Evolutionary conservation across 1,284 basidiomycete species (phyloP).

Genomic region (Inonotus hispidus): DNA sequence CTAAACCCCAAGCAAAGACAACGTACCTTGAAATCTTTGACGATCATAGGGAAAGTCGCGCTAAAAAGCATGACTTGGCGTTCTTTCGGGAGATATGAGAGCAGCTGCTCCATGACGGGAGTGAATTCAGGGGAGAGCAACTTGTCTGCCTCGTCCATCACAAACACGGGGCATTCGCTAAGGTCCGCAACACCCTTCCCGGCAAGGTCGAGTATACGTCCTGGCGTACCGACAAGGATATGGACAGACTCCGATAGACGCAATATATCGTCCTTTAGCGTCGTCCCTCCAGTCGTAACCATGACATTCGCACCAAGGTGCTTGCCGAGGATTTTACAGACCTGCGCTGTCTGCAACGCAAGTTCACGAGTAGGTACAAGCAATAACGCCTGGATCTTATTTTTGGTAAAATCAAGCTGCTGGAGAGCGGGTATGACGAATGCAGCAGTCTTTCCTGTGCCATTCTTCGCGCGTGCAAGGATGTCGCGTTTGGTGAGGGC

Average conservation of each 20-base stretch:
- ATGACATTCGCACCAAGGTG: conserved; percentile 96
- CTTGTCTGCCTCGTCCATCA: conserved; percentile 99
- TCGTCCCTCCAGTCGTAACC: conserved; percentile 99
- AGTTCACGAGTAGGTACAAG: conserved; percentile 95
- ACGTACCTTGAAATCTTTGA: conserved; percentile 94
- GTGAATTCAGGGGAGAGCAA: conserved; percentile 96
- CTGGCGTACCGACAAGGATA: conserved; percentile 95
- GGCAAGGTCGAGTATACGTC: conserved; percentile 91
- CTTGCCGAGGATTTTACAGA: conserved; percentile 95
- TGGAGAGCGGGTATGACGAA: conserved; percentile 97
- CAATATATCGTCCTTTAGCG: conserved; percentile 96
- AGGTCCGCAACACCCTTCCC: conserved; percentile 94
- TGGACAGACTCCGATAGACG: conserved; percentile 89
- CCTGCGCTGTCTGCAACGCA: conserved; percentile 94
- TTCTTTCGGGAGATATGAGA: conserved; percentile 79
- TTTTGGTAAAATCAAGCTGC: conserved; percentile 80
- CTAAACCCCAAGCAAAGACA: conserved; percentile 20
- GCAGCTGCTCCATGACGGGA: conserved; percentile 95
- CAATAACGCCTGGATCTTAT: conserved; percentile 92
- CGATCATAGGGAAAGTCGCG: conserved; percentile 98
- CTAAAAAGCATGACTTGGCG: conserved; percentile 99
- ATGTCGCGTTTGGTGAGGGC: conserved; percentile 86
- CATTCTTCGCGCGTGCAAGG: conserved; percentile 88
- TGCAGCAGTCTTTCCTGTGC: conserved; percentile 94
- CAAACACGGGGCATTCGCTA: conserved; percentile 91